A percentile compares a stretch with the other conserved stretches of the same genome.
Conservation (phyloP, 1,284 basidiomycete genomes). For the Prillingera fragicola region DNA sequence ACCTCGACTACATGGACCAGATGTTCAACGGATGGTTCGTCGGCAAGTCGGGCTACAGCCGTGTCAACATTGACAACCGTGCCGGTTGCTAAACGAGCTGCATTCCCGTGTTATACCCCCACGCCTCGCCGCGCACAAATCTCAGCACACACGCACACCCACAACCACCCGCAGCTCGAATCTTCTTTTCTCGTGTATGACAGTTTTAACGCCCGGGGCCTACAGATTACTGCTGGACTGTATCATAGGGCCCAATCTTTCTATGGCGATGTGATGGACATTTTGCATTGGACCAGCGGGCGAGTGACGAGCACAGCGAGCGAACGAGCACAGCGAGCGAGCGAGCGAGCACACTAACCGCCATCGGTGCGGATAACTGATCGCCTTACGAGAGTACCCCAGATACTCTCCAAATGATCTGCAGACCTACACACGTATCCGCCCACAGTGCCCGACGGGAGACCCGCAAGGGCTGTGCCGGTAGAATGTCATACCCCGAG, state of each 20-base stretch:
- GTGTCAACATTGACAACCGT: slow-evolving; percentile 15
- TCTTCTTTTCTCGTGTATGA: neutral
- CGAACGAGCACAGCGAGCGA: too few relatives aligned
- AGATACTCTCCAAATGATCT: too few relatives aligned
- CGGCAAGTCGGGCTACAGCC: slow-evolving; percentile 58
- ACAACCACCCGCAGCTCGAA: too few relatives aligned
- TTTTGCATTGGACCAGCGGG: too few relatives aligned
- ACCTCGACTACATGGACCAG: slow-evolving; percentile 61
- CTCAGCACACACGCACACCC: neutral
- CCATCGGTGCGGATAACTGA: too few relatives aligned
- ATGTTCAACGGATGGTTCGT: slow-evolving; percentile 73
- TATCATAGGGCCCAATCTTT: neutral
- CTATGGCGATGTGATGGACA: slow-evolving; percentile 1
- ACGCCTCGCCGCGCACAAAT: neutral
- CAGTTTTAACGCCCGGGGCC: neutral
- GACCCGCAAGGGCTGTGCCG: too few relatives aligned
- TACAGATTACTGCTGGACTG: neutral
- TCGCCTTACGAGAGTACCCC: too few relatives aligned
- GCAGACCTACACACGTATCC: too few relatives aligned
- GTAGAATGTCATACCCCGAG: too few relatives aligned
- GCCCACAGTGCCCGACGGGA: too few relatives aligned
- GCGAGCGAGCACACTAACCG: too few relatives aligned
- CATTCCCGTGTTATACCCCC: neutral
- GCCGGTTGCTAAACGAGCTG: neutral
- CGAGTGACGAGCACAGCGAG: too few relatives aligned